Evolutionary conservation across 805 yeast genomes (phyloP).

Genomic region (Wickerhamomyces xylosicus): DNA sequence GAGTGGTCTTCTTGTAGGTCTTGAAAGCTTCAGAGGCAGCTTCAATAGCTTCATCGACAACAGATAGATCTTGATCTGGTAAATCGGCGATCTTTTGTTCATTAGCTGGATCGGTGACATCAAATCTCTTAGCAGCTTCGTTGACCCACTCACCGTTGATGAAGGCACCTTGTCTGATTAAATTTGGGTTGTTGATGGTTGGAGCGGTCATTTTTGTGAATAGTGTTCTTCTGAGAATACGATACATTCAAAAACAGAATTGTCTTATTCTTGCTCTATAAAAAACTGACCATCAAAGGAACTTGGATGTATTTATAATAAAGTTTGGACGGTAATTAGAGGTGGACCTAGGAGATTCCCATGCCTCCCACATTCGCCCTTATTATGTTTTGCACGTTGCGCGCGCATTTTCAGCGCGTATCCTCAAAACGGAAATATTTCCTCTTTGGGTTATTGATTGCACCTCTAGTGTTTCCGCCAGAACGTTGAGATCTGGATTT

Average conservation of each 20-base stretch:
- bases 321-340: no score
- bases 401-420: no score
- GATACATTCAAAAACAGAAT: background rate
- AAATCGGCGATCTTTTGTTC: conserved; percentile 46
- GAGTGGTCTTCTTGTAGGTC: conserved; percentile 34
- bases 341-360: no score
- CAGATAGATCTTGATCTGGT: conserved; percentile 49
- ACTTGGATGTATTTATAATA: background rate
- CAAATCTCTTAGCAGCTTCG: conserved; percentile 33
- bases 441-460: no score
- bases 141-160: conserved; percentile 70
- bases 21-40: conserved; percentile 36
- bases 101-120: conserved; percentile 71
- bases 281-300: background rate
- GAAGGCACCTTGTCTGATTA: conserved; percentile 49
- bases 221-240: background rate
- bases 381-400: no score
- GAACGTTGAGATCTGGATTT: no score
- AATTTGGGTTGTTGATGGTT: conserved; percentile 27
- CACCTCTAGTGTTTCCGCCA: no score
- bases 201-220: background rate
- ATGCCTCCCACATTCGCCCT: no score
- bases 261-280: background rate
- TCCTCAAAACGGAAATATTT: no score
- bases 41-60: conserved; percentile 47